phyloP scores from a whole-genome alignment of 2,329 filamentous ascomycete species.

The Cryphonectria parasitica region DNA sequence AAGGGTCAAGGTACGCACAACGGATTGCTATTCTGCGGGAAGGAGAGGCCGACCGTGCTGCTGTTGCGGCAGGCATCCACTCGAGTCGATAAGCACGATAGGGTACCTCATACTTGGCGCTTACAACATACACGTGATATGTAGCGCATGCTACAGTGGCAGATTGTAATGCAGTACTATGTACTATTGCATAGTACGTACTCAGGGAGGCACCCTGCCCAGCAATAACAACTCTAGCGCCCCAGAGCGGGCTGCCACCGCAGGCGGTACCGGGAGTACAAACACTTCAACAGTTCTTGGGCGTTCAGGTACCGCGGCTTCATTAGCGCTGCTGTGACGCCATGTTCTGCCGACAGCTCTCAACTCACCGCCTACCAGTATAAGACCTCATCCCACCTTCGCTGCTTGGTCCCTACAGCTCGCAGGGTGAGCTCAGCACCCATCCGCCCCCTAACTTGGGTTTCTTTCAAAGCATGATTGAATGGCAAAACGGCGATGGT shows the following conservation, averaged over 20 bases:
- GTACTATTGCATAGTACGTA: not conserved
- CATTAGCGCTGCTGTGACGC: constrained; percentile 3
- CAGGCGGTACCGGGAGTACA: not conserved
- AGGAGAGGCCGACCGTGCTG: not conserved
- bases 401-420: not conserved
- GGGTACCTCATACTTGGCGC: not conserved
- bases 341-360: constrained; percentile 2
- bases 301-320: constrained; percentile 3
- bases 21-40: not conserved
- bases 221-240: not conserved
- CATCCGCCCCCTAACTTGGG: not conserved
- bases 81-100: not conserved
- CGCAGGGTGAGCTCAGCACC: not conserved
- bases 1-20: not conserved
- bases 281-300: not conserved
- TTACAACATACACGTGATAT: not conserved
- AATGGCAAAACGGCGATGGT: not conserved
- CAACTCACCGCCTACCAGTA: constrained; percentile 1
- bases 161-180: not conserved
- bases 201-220: not conserved
- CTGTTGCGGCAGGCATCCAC: not conserved
- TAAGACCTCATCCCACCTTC: constrained; percentile 8
- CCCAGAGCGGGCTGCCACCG: not conserved
- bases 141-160: not conserved
- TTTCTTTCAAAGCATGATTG: not conserved